Conservation (phyloP, 768 basidiomycete genomes). For the Auricularia cornea region DNA sequence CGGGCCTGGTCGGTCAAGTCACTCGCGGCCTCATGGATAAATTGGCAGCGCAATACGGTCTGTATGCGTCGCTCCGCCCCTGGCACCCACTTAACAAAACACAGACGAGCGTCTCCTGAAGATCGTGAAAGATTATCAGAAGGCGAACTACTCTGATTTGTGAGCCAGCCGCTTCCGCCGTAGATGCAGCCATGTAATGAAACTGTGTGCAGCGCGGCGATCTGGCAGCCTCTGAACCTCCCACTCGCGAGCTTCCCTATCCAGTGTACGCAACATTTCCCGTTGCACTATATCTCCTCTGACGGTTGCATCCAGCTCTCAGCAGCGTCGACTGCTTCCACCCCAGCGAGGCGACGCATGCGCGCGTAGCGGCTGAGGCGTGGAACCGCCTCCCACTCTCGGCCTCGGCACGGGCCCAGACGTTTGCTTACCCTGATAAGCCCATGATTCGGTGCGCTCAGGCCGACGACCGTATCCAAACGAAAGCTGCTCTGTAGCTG, state of each 20-base stretch:
- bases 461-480: conserved; percentile 9
- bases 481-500: conserved; percentile 1
- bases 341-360: conserved; percentile 9
- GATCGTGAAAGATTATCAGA: conserved; percentile 11
- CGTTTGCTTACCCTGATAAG: conserved; percentile 5
- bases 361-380: conserved; percentile 7
- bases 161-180: background rate
- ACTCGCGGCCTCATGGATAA: conserved; percentile 10
- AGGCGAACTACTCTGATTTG: conserved; percentile 9
- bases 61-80: background rate
- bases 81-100: too few relatives aligned
- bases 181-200: background rate
- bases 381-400: conserved; percentile 11
- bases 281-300: background rate
- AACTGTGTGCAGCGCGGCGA: conserved; percentile 4
- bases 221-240: conserved; percentile 11
- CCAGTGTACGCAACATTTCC: conserved; percentile 3
- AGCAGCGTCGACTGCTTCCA: conserved; percentile 13
- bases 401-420: conserved; percentile 2
- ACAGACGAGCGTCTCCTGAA: conserved; percentile 6
- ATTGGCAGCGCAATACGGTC: conserved; percentile 6
- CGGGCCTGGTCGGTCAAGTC: conserved; percentile 6
- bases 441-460: conserved; percentile 7
- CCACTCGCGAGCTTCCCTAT: conserved; percentile 9
- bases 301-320: background rate